These are phyloP conservation scores for Fonsecaea pedrosoi DNA, from an alignment of 2,329 filamentous ascomycete genomes.

Conservation along the genomic window DNA sequence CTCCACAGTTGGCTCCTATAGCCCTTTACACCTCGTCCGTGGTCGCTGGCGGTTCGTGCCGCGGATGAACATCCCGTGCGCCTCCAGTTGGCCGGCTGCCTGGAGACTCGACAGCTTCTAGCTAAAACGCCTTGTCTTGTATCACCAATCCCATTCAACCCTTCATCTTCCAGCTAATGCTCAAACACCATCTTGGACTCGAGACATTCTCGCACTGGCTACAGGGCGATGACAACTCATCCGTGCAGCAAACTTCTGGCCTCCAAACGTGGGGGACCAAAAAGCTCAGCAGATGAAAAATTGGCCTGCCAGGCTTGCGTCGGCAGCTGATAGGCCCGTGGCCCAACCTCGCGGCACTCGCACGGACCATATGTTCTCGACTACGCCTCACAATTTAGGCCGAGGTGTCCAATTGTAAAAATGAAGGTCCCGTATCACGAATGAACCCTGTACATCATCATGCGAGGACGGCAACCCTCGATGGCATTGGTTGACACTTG, in stretches of 20 bases:
- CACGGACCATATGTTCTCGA: conserved; percentile 8
- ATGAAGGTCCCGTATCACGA: neutral
- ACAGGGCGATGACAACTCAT: neutral
- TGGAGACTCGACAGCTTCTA: neutral
- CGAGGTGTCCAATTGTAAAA: neutral
- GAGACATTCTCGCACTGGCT: neutral
- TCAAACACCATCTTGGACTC: neutral
- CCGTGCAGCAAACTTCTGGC: neutral
- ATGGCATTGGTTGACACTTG: neutral
- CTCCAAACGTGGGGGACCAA: conserved; percentile 2
- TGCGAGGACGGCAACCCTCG: neutral
- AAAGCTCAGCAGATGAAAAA: neutral
- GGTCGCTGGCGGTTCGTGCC: neutral
- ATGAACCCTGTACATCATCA: neutral
- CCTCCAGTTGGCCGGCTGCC: neutral
- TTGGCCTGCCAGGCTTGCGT: neutral
- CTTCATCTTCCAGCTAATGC: neutral
- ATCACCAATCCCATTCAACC: conserved; percentile 2
- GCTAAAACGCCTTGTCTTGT: conserved; percentile 2
- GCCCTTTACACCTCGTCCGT: neutral
- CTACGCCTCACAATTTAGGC: conserved; percentile 5
- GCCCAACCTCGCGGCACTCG: neutral
- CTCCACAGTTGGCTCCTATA: neutral
- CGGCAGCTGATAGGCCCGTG: neutral
- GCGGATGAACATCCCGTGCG: neutral